Percentiles rank a stretch among this genome's conserved stretches.
These are phyloP conservation scores for Rhodomyrtus psidioides DNA, from an alignment of 441 rosid genomes.

Conservation along the genomic window DNA sequence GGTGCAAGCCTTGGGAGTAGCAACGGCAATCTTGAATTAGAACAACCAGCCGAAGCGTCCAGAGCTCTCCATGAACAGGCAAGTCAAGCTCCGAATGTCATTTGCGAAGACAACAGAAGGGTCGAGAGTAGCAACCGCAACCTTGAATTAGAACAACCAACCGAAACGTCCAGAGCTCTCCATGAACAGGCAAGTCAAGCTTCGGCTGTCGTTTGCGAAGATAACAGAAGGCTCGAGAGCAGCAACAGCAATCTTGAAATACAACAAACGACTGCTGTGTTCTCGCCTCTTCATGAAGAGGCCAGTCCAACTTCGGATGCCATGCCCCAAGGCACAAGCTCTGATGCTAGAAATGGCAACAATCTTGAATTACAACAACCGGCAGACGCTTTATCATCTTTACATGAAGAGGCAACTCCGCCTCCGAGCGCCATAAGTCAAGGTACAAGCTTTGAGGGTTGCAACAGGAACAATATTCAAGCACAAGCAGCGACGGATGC, in stretches of 20 bases:
- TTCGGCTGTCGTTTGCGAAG: background rate
- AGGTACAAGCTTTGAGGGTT: constrained; percentile 1
- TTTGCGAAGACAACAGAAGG: background rate
- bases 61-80: background rate
- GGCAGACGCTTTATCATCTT: background rate
- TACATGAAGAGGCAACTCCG: background rate
- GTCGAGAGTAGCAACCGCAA: background rate
- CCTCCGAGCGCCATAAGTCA: background rate
- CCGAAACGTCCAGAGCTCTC: background rate
- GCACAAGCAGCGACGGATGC: constrained; percentile 16
- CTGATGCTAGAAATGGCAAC: background rate
- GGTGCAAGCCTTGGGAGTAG: background rate
- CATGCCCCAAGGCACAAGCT: background rate
- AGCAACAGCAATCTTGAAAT: background rate
- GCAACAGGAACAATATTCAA: background rate
- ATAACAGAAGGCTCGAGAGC: background rate
- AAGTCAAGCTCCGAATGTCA: background rate
- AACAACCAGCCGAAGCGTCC: background rate
- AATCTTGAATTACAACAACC: background rate
- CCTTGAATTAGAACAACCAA: background rate
- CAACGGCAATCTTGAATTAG: background rate
- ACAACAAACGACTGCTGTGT: background rate
- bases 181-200: background rate
- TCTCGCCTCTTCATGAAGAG: background rate
- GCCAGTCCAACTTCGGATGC: background rate